Base-by-base conservation (phyloP, 176 grass and related monocot genomes). In the Triticum timopheevii region DNA sequence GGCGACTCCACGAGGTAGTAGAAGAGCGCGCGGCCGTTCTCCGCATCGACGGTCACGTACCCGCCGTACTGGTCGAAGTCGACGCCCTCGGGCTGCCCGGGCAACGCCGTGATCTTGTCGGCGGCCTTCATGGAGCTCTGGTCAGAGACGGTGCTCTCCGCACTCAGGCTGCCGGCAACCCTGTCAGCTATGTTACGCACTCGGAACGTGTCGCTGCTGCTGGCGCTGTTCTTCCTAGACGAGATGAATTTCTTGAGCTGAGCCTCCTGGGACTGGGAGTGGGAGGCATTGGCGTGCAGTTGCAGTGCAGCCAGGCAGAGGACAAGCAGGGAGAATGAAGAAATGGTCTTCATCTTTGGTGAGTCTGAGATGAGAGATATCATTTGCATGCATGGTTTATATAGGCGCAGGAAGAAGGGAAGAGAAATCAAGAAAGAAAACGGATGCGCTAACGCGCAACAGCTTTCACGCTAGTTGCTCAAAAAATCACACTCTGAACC, bases 1-100 rank as follows among this genome's bases (percentile, higher is more conserved):
- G 82, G 79, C 1, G 86, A 42, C 28, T 93, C 92, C 2, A 83
- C 86, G 17, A 93, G 86, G 63, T 93, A 93, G 78, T 91, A 93
- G 86, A 93, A 91, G 36, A 93, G 83, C 0, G 89, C 81, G 28
- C 86, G 84, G 15, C 89, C 88, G 1, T 73, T 88, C 10, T 56
- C 6, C 40, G 54, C 38, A 4, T 89, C 75, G 4, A 93, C 86
- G 19, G 89, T 91, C 4, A 91, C 79, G 24, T 91, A 86, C 24
- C 92, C 92, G 25, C 73, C 28, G 25, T 93, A 93, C 75, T 91
- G 92, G 54, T 91, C 33, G 34, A 93, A 90, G 52, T 88, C 44
- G 3, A 76, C 65, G n/a, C 62, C 70, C 2, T 63, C n/a, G 0
- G 92, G 92, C n/a, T 94, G 89, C 10, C 92, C 89, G 1, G 89